These are phyloP conservation scores for Scenedesmus sp. DNA, from an alignment of 163 green algal genomes.

Conservation along the genomic window DNA sequence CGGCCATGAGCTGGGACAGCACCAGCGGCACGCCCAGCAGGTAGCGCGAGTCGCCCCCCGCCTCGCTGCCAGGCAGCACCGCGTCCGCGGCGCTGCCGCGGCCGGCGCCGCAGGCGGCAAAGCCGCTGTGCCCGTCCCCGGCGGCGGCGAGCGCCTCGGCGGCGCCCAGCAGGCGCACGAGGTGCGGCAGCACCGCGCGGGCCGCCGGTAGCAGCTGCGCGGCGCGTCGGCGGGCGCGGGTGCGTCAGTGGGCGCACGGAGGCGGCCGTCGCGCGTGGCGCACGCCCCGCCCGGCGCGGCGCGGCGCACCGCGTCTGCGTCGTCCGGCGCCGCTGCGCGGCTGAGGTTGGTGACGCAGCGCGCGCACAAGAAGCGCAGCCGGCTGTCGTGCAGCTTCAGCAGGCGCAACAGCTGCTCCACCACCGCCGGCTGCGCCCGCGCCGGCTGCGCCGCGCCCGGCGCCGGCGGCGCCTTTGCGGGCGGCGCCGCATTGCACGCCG, in stretches of 20 bases:
- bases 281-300: no score
- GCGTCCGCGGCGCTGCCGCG: neutral
- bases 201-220: slow-evolving; percentile 35
- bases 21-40: slow-evolving; percentile 27
- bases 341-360: slow-evolving; percentile 14
- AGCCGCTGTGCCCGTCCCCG: neutral
- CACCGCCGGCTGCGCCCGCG: slow-evolving; percentile 10
- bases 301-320: no score
- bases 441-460: neutral
- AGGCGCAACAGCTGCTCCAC: slow-evolving; percentile 25
- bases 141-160: neutral
- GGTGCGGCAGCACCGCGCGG: slow-evolving; percentile 50
- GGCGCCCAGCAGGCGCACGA: slow-evolving; percentile 54
- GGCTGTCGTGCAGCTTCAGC: neutral
- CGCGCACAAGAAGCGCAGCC: slow-evolving; percentile 16
- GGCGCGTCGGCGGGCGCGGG: no score
- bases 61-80: no score
- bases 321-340: neutral
- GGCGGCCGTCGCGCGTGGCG: neutral
- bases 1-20: neutral
- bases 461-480: neutral
- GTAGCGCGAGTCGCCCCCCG: neutral
- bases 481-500: neutral
- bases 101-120: slow-evolving; percentile 5
- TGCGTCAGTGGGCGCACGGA: no score